Evolutionary conservation across 2,329 filamentous ascomycete genomes (phyloP).

Genomic region (Polychaeton citri): DNA sequence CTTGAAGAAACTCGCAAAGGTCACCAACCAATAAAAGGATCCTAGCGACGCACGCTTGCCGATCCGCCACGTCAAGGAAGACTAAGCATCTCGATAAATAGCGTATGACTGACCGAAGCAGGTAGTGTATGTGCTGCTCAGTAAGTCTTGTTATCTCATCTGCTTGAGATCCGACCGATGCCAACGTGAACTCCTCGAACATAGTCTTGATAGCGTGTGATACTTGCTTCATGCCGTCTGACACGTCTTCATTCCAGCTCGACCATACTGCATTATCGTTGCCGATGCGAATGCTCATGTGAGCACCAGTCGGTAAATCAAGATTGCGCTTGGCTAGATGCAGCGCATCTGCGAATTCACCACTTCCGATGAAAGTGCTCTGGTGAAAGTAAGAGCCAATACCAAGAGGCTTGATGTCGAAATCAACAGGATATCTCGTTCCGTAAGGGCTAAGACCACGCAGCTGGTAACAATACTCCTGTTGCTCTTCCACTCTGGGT

Average conservation of each 20-base stretch:
- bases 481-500: too few species aligned
- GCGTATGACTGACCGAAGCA: constrained; percentile 33
- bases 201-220: constrained; percentile 9
- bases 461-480: background rate
- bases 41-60: constrained; percentile 31
- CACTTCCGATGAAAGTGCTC: constrained; percentile 45
- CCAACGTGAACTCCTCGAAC: background rate
- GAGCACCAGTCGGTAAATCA: constrained; percentile 25
- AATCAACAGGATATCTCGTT: constrained; percentile 38
- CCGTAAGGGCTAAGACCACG: constrained; percentile 35
- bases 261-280: constrained; percentile 30
- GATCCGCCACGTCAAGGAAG: constrained; percentile 43
- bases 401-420: constrained; percentile 37
- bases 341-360: constrained; percentile 37
- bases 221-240: constrained; percentile 29
- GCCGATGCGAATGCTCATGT: constrained; percentile 24
- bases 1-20: constrained; percentile 13
- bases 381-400: constrained; percentile 42
- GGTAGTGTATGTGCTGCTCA: constrained; percentile 8
- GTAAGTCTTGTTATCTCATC: constrained; percentile 1
- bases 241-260: constrained; percentile 43
- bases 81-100: constrained; percentile 37
- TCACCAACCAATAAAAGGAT: constrained; percentile 28
- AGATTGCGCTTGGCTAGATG: constrained; percentile 27
- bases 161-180: background rate